A percentile compares a stretch with the other conserved stretches of the same genome.
Conservation (phyloP, 768 basidiomycete genomes). For the Gymnopilus dilepis region DNA sequence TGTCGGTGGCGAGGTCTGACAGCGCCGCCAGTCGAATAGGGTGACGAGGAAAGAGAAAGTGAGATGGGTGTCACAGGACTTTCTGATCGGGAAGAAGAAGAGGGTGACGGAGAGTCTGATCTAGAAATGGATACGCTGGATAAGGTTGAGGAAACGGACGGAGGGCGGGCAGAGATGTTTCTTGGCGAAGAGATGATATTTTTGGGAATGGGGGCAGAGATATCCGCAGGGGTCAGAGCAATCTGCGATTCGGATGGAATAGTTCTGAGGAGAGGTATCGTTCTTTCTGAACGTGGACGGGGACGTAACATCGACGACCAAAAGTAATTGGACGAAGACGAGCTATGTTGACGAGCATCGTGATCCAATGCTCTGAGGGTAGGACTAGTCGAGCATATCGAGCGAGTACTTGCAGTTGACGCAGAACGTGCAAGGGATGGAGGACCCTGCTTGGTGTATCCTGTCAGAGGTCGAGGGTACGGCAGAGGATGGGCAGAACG, state of each 20-base stretch:
- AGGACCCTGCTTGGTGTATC: constrained; percentile 31
- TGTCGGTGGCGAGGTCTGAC: constrained; percentile 14
- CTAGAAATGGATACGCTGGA: constrained; percentile 32
- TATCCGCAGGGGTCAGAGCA: constrained; percentile 27
- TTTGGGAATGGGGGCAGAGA: constrained; percentile 28
- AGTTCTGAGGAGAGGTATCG: constrained; percentile 37
- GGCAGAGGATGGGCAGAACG: constrained; percentile 29
- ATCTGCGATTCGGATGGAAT: constrained; percentile 40
- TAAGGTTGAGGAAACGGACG: constrained; percentile 34
- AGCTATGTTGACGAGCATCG: not conserved
- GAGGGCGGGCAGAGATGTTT: constrained; percentile 29
- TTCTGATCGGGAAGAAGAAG: constrained; percentile 35
- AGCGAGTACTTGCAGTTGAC: constrained; percentile 25
- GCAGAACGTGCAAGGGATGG: constrained; percentile 34
- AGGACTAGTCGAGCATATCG: constrained; percentile 8
- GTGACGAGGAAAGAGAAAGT: constrained; percentile 26
- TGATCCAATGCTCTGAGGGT: constrained; percentile 11
- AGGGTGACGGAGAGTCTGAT: constrained; percentile 19
- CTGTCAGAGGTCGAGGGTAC: constrained; percentile 34
- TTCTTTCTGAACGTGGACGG: constrained; percentile 39
- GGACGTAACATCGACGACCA: constrained; percentile 45
- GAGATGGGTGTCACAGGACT: constrained; percentile 32
- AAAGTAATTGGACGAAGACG: constrained; percentile 32
- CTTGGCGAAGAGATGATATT: constrained; percentile 25
- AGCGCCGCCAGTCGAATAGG: constrained; percentile 10